Evolutionary conservation across 2,329 filamentous ascomycete species (phyloP).

Genomic region (Colletotrichum caudatum): DNA sequence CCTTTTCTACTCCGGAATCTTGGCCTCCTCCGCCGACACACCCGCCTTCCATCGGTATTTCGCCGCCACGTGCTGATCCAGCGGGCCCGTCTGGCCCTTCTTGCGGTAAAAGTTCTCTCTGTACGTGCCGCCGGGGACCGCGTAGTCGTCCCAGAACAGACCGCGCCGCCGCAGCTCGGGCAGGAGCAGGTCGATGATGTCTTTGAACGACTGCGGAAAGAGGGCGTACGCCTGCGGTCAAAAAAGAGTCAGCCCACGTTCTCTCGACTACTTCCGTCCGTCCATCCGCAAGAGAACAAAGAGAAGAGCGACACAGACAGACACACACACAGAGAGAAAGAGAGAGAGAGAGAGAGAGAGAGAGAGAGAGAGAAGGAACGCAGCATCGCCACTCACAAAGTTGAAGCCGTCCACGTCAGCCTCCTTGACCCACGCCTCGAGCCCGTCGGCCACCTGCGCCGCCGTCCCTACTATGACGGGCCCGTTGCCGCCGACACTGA

Average conservation of each 20-base stretch:
- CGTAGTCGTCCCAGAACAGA: constrained; percentile 66
- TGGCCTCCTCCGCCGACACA: constrained; percentile 47
- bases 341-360: no score
- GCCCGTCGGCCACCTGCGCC: constrained; percentile 72
- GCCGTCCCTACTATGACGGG: constrained; percentile 74
- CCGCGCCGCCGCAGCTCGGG: constrained; percentile 72
- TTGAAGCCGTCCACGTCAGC: constrained; percentile 83
- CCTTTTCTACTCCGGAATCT: constrained; percentile 44
- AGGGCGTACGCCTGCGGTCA: constrained; percentile 67
- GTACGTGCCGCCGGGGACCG: constrained; percentile 68
- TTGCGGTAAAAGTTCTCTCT: constrained; percentile 70
- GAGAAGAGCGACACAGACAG: background rate
- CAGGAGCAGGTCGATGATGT: constrained; percentile 73
- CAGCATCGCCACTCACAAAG: constrained; percentile 59
- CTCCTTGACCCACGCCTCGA: constrained; percentile 76
- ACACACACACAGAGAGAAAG: no score
- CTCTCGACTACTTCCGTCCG: background rate
- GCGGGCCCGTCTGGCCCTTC: constrained; percentile 62
- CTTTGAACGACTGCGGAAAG: constrained; percentile 76
- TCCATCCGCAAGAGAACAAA: no score
- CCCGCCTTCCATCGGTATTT: constrained; percentile 58
- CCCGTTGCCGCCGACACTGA: constrained; percentile 76
- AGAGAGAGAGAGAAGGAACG: no score
- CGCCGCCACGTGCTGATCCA: constrained; percentile 64
- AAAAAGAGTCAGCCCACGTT: background rate